phyloP scores from a whole-genome alignment of 2,329 filamentous ascomycete genomes.

The Pseudogymnoascus sp. region DNA sequence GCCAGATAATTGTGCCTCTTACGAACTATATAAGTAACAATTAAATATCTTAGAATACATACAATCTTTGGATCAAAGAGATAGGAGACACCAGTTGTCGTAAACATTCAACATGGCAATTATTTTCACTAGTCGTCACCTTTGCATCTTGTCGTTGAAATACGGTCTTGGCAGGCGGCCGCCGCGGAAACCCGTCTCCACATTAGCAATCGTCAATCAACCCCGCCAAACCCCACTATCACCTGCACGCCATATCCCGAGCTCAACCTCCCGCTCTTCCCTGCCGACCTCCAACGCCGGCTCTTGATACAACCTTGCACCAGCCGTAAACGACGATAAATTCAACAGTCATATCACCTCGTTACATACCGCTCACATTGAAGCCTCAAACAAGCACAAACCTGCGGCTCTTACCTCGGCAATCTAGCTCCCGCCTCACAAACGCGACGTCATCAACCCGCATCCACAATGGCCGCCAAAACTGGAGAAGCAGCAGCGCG shows the following conservation, averaged over 20 bases:
- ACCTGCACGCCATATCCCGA: neutral
- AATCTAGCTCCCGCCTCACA: neutral
- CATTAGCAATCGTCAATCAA: neutral
- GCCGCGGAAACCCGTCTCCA: neutral
- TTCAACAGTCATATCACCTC: neutral
- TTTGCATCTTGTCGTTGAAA: neutral
- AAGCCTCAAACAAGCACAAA: neutral
- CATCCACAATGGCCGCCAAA: neutral
- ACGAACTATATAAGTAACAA: constrained; percentile 10
- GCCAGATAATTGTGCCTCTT: neutral
- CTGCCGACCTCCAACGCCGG: neutral
- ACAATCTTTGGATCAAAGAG: neutral
- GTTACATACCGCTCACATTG: neutral
- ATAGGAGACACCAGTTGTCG: too few species aligned
- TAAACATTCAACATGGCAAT: too few species aligned
- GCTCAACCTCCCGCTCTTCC: neutral
- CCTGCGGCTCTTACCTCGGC: neutral
- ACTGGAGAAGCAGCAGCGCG: constrained; percentile 47
- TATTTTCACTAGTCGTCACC: too few species aligned
- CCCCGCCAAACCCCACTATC: neutral
- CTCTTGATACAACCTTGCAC: neutral
- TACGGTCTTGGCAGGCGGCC: neutral
- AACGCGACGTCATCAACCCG: neutral
- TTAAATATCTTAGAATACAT: neutral
- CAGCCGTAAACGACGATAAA: neutral